Evolutionary conservation across 352 stramenopile species (phyloP), one percentile per base, ranked within the genome.

Genomic region (Globisporangium acanthophoron): DNA sequence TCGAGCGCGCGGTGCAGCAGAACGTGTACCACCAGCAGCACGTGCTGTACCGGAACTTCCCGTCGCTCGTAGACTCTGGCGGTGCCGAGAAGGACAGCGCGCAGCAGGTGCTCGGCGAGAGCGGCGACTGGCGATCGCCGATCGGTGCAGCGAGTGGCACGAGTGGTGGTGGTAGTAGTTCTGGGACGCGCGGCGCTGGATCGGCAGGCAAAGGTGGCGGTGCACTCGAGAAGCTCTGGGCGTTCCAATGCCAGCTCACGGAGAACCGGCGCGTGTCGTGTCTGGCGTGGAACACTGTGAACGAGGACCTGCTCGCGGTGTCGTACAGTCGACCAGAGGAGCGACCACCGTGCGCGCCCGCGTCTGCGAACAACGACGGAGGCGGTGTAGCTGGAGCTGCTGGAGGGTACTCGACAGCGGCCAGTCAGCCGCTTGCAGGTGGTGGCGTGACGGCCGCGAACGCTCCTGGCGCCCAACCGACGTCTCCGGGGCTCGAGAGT

Each of bases 281-380:
- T 54, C 71, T 97, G 21, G 74, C 86, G 13, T 96, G 87, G 87
- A 96, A 96, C 59, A 85, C 69, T 2, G 80, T 82, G 24, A 94
- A 94, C 51, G 69, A 91, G 49, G 92, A 98, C 59, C 66, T 98
- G 24, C 73, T 98, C 5, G 92, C 92, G 3, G 92, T 97, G 15
- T 90, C 86, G 15, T 98, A 98, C 58, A 71, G 82, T 61, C 64
- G 62, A 0, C 46, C n/a, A 51, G 2, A 64, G 8, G 13, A 54
- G 5, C 44, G 54, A 15, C 35, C 35, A 1, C 11, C 7, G 7
- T 3, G 35, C 2, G 2, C 11, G 35, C 11, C 7, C 11, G 7
- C 1, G 2, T 15, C 35, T 40, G 11, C 9, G 35, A 40, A 15
- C 35, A 40, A 40, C 35, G 35, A 40, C 3, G 11, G 35, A 15